These are phyloP conservation scores for Fraxinus americana DNA, from an alignment of 257 asterid genomes.

Conservation along the genomic window DNA sequence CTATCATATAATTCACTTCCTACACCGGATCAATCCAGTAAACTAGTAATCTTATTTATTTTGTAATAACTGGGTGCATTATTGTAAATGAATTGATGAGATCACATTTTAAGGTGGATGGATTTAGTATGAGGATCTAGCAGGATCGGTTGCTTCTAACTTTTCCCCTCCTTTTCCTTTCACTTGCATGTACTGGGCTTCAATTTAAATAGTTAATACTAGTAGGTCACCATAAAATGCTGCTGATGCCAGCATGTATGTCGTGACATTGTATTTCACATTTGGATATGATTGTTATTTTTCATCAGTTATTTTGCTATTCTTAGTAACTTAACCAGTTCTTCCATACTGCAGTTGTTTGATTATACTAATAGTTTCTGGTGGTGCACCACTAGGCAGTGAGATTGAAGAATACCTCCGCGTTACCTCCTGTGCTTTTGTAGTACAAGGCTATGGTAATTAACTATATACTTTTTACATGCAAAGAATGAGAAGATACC, in stretches of 20 bases:
- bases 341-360: background rate
- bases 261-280: background rate
- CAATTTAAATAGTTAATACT: background rate
- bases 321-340: background rate
- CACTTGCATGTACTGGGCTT: background rate
- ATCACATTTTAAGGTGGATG: background rate
- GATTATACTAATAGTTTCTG: slow-evolving; percentile 65
- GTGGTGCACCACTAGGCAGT: slow-evolving; percentile 91
- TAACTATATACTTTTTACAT: background rate
- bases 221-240: background rate
- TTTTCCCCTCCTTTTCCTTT: background rate
- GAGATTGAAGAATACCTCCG: slow-evolving; percentile 94
- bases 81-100: background rate
- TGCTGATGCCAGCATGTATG: background rate
- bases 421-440: slow-evolving; percentile 92
- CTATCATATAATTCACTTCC: background rate
- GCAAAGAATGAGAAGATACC: background rate
- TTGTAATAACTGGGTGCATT: background rate
- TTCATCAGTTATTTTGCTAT: background rate
- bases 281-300: background rate
- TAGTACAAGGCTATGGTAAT: slow-evolving; percentile 93
- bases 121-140: background rate
- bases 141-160: background rate
- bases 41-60: background rate
- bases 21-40: background rate